Percentiles rank a stretch among this genome's conserved stretches.
Evolutionary conservation across 2,329 filamentous ascomycete genomes (phyloP).

Genomic region (Fusarium proliferatum): DNA sequence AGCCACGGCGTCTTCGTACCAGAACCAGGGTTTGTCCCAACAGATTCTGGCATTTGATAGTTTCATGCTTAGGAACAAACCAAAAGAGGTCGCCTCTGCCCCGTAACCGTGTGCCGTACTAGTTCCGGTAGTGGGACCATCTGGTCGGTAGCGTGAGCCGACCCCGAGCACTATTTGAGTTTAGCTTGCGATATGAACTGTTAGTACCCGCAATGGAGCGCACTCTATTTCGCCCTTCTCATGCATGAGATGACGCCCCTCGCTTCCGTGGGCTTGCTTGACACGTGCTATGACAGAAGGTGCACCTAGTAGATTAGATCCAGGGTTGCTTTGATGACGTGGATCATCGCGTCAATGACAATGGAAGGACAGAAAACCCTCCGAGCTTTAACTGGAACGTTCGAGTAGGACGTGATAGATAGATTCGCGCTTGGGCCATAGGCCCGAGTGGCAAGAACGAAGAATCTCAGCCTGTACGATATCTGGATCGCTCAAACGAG

Average conservation of each 20-base stretch:
- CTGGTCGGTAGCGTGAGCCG: neutral
- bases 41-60: neutral
- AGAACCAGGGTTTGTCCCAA: neutral
- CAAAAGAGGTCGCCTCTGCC: neutral
- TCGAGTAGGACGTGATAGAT: neutral
- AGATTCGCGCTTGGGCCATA: neutral
- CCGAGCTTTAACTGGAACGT: neutral
- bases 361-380: neutral
- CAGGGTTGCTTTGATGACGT: neutral
- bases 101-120: neutral
- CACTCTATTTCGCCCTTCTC: neutral
- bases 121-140: neutral
- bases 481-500: too few relatives aligned
- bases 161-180: neutral
- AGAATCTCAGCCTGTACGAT: neutral
- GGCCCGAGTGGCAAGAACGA: neutral
- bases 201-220: neutral
- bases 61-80: neutral
- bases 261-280: neutral
- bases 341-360: neutral
- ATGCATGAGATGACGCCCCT: neutral
- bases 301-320: neutral
- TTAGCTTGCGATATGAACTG: constrained; percentile 4
- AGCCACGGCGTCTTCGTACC: neutral
- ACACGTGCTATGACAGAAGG: neutral